These are phyloP conservation scores for Clitocybe nebularis DNA, from an alignment of 1,284 basidiomycete genomes.

Conservation along the genomic window DNA sequence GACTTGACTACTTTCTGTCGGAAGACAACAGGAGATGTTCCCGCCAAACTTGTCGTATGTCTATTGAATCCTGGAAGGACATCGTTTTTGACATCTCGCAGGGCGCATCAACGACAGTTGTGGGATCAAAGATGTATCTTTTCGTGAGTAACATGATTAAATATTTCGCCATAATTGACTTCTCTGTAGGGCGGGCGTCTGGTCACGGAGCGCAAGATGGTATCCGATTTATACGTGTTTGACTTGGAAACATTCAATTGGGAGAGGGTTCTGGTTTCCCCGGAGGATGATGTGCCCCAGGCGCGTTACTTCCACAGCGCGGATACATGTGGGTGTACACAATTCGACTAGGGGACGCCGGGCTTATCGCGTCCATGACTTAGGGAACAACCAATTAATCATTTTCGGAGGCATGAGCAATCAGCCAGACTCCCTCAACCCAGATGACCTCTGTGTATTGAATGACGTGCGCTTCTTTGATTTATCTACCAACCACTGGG, in stretches of 20 bases:
- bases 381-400: slow-evolving; percentile 85
- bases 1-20: slow-evolving; percentile 85
- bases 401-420: slow-evolving; percentile 93
- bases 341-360: neutral
- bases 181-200: slow-evolving; percentile 73
- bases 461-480: slow-evolving; percentile 87
- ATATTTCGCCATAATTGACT: slow-evolving; percentile 8
- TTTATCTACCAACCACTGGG: slow-evolving; percentile 67
- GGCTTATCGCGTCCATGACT: slow-evolving; percentile 9
- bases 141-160: slow-evolving; percentile 55
- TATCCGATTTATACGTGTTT: slow-evolving; percentile 84
- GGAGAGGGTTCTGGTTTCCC: slow-evolving; percentile 62
- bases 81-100: slow-evolving; percentile 23
- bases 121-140: slow-evolving; percentile 81
- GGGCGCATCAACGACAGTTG: slow-evolving; percentile 83
- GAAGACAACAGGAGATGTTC: slow-evolving; percentile 82
- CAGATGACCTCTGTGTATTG: slow-evolving; percentile 76
- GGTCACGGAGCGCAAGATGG: slow-evolving; percentile 83
- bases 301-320: slow-evolving; percentile 90
- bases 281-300: slow-evolving; percentile 67
- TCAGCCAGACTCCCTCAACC: slow-evolving; percentile 57
- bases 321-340: slow-evolving; percentile 67
- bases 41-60: slow-evolving; percentile 82
- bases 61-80: neutral
- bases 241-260: slow-evolving; percentile 77